phyloP scores from a whole-genome alignment of 2,329 filamentous ascomycete species.

The Aureobasidium sp. region DNA sequence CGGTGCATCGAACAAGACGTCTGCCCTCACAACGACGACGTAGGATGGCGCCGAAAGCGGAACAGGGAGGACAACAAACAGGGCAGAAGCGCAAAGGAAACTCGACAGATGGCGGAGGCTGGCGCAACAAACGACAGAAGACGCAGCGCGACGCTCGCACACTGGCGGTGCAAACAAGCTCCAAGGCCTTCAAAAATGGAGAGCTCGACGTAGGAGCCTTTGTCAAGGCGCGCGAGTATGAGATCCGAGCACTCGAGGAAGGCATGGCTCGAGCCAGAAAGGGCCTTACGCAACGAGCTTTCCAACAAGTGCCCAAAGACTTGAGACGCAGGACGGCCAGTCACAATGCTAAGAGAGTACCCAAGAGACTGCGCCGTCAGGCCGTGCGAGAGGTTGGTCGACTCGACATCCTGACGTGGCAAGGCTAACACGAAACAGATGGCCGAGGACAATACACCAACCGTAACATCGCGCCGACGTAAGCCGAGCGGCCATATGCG shows the following conservation, averaged over 20 bases:
- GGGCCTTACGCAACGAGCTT: slow-evolving; percentile 60
- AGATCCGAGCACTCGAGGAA: slow-evolving; percentile 76
- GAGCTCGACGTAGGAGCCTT: slow-evolving; percentile 81
- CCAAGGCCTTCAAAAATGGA: slow-evolving; percentile 56
- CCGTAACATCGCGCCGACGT: slow-evolving; percentile 56
- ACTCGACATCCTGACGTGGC: background rate
- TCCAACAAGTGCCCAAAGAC: slow-evolving; percentile 80
- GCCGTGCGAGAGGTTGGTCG: slow-evolving; percentile 51
- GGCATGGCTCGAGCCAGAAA: slow-evolving; percentile 70
- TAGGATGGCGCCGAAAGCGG: background rate
- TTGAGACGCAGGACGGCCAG: slow-evolving; percentile 83
- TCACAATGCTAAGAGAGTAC: slow-evolving; percentile 88
- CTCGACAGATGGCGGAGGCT: background rate
- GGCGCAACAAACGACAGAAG: slow-evolving; percentile 12
- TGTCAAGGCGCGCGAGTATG: slow-evolving; percentile 75
- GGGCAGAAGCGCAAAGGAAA: slow-evolving; percentile 8
- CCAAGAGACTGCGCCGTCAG: slow-evolving; percentile 61
- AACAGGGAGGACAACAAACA: background rate
- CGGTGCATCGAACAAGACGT: background rate
- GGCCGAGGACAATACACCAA: slow-evolving; percentile 83
- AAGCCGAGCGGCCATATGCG: slow-evolving; percentile 46
- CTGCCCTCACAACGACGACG: background rate
- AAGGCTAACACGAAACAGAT: slow-evolving; percentile 48
- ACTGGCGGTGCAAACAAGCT: slow-evolving; percentile 37
- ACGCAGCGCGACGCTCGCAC: slow-evolving; percentile 33